A percentile compares a stretch with the other conserved stretches of the same genome.
These are phyloP conservation scores for Xylariales sp. DNA, from an alignment of 2,329 filamentous ascomycete species.

Conservation along the genomic window DNA sequence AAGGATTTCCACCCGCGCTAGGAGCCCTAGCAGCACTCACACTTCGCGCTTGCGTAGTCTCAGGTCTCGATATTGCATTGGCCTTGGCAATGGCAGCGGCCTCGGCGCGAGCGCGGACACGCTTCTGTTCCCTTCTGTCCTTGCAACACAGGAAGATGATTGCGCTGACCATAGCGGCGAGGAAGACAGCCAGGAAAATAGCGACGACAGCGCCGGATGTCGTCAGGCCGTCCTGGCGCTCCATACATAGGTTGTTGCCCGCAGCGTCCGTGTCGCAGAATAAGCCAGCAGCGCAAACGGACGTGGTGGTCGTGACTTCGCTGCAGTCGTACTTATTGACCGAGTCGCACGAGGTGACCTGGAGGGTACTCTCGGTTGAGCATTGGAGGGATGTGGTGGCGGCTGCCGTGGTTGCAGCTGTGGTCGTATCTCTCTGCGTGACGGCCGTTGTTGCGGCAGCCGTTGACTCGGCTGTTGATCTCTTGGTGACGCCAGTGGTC, in stretches of 20 bases:
- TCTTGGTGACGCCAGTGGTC: slow-evolving; percentile 6
- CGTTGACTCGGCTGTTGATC: slow-evolving; percentile 7
- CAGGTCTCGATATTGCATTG: slow-evolving; percentile 9
- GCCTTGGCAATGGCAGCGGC: slow-evolving; percentile 46
- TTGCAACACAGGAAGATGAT: slow-evolving; percentile 49
- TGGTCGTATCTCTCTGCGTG: slow-evolving; percentile 11
- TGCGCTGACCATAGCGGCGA: slow-evolving; percentile 32
- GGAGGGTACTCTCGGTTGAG: slow-evolving; percentile 28
- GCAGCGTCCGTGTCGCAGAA: slow-evolving; percentile 39
- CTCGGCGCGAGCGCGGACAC: slow-evolving; percentile 41
- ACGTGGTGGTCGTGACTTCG: slow-evolving; percentile 27
- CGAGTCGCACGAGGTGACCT: slow-evolving; percentile 36
- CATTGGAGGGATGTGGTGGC: slow-evolving; percentile 11
- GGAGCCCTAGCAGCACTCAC: slow-evolving; percentile 1
- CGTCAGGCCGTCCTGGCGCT: slow-evolving; percentile 30
- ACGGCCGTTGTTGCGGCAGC: slow-evolving; percentile 3
- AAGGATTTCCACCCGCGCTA: slow-evolving; percentile 4
- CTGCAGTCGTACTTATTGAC: slow-evolving; percentile 36
- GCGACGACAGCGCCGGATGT: slow-evolving; percentile 41
- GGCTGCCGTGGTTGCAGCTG: slow-evolving; percentile 10
- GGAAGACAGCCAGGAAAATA: slow-evolving; percentile 39
- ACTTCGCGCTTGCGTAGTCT: neutral
- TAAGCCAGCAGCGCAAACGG: slow-evolving; percentile 37
- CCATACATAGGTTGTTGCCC: slow-evolving; percentile 40
- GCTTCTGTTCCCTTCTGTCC: slow-evolving; percentile 41